Evolutionary conservation across 495 filamentous ascomycete species (phyloP).

Genomic region (Aspergillus nidulans): DNA sequence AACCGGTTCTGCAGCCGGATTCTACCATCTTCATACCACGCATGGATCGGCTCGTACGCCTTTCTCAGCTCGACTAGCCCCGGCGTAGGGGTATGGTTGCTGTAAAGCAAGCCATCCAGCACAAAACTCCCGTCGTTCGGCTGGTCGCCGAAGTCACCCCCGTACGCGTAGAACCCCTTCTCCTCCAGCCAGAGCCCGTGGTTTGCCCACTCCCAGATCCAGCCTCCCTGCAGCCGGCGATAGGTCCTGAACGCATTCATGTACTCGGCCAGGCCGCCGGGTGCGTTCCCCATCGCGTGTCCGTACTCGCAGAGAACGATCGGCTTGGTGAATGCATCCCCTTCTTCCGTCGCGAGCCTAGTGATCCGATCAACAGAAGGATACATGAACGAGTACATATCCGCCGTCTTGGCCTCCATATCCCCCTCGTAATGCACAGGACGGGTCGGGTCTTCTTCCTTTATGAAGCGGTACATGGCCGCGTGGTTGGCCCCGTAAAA

Average conservation of each 20-base stretch:
- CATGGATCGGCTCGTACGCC: constrained; percentile 49
- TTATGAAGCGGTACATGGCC: constrained; percentile 61
- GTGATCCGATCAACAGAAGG: constrained; percentile 48
- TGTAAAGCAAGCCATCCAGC: constrained; percentile 60
- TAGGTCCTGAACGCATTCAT: background rate
- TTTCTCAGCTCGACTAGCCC: constrained; percentile 60
- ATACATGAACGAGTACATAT: constrained; percentile 68
- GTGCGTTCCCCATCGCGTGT: constrained; percentile 72
- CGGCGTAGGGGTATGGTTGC: constrained; percentile 54
- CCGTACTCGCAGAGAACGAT: constrained; percentile 65
- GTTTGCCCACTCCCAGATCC: constrained; percentile 34
- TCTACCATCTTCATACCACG: background rate
- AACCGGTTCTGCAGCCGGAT: constrained; percentile 46
- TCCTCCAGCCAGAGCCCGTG: constrained; percentile 56
- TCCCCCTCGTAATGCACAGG: constrained; percentile 67
- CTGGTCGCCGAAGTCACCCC: constrained; percentile 62
- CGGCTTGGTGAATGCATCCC: constrained; percentile 48
- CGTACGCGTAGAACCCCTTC: constrained; percentile 55
- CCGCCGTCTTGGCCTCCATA: constrained; percentile 50
- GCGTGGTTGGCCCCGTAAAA: constrained; percentile 62
- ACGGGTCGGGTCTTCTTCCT: constrained; percentile 50
- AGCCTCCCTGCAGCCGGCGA: constrained; percentile 9
- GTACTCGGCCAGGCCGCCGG: constrained; percentile 21
- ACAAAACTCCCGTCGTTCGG: constrained; percentile 64
- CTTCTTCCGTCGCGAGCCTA: constrained; percentile 32